Evolutionary conservation across 2,329 filamentous ascomycete genomes (phyloP).

Genomic region (Colletotrichum euphorbiae): DNA sequence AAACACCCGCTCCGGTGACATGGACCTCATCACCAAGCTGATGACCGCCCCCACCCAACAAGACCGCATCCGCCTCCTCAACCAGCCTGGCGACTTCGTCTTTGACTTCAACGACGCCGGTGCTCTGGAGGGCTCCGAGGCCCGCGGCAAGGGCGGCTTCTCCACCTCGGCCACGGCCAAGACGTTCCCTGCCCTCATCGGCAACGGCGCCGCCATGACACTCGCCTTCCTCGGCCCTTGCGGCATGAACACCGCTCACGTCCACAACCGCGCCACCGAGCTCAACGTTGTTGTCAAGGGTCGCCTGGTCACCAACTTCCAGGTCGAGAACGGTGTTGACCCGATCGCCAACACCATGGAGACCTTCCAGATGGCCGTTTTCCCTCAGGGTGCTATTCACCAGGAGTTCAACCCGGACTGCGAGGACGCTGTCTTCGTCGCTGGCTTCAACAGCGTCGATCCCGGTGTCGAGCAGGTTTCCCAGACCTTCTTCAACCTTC

Average conservation of each 20-base stretch:
- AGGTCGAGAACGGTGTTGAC: constrained; percentile 55
- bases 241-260: constrained; percentile 63
- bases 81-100: constrained; percentile 53
- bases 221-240: constrained; percentile 62
- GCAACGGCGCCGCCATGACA: constrained; percentile 59
- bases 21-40: constrained; percentile 59
- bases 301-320: constrained; percentile 56
- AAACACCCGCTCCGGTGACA: constrained; percentile 58
- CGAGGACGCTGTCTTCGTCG: constrained; percentile 59
- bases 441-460: constrained; percentile 59
- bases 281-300: constrained; percentile 60
- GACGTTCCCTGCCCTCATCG: constrained; percentile 63
- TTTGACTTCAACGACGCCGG: constrained; percentile 55
- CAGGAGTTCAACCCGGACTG: constrained; percentile 65
- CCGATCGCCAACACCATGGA: constrained; percentile 51
- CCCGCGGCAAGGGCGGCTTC: constrained; percentile 52
- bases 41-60: constrained; percentile 49
- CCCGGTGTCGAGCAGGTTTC: constrained; percentile 59
- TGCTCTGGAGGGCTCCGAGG: constrained; percentile 32
- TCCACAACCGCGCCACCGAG: constrained; percentile 61
- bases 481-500: constrained; percentile 59
- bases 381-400: constrained; percentile 62
- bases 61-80: constrained; percentile 48
- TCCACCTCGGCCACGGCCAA: constrained; percentile 56
- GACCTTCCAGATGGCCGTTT: constrained; percentile 58